phyloP scores from a whole-genome alignment of 163 green algal genomes.

The Chloromonas sp. region DNA sequence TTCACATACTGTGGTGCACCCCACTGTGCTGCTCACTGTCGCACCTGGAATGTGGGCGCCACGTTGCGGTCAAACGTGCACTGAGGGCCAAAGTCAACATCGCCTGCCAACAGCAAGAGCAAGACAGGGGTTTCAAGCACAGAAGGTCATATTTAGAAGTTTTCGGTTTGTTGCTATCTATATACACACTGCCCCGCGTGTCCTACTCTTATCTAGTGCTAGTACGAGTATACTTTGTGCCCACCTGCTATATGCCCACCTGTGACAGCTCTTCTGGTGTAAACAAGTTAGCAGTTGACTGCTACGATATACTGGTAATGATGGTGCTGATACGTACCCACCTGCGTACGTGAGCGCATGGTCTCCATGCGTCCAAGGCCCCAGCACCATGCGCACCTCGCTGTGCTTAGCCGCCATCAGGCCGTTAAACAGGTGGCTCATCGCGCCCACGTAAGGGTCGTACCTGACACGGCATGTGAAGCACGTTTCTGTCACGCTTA shows the following conservation, averaged over 20 bases:
- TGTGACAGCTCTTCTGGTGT: too few species aligned
- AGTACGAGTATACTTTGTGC: too few species aligned
- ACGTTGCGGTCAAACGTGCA: constrained; percentile 15
- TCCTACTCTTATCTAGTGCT: too few species aligned
- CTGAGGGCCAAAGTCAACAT: constrained; percentile 14
- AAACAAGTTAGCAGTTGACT: too few species aligned
- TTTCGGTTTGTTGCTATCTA: too few species aligned
- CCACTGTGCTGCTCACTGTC: too few species aligned
- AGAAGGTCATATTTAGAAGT: too few species aligned
- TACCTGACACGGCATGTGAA: constrained; percentile 7
- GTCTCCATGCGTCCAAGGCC: constrained; percentile 12
- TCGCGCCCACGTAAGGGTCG: constrained; percentile 12
- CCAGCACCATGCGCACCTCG: constrained; percentile 1
- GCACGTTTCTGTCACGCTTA: background rate
- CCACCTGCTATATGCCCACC: too few species aligned
- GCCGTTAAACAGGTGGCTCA: background rate
- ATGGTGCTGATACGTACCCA: background rate
- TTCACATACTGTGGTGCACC: background rate
- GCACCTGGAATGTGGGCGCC: constrained; percentile 9
- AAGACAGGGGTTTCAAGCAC: too few species aligned
- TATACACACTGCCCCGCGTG: too few species aligned
- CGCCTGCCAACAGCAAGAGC: background rate
- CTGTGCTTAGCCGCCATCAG: background rate
- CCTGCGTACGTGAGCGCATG: constrained; percentile 5
- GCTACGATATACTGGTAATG: too few species aligned